A percentile compares a stretch with the other conserved stretches of the same genome.
phyloP scores from a whole-genome alignment of 495 filamentous ascomycete genomes.

The Tuber calosporum region DNA sequence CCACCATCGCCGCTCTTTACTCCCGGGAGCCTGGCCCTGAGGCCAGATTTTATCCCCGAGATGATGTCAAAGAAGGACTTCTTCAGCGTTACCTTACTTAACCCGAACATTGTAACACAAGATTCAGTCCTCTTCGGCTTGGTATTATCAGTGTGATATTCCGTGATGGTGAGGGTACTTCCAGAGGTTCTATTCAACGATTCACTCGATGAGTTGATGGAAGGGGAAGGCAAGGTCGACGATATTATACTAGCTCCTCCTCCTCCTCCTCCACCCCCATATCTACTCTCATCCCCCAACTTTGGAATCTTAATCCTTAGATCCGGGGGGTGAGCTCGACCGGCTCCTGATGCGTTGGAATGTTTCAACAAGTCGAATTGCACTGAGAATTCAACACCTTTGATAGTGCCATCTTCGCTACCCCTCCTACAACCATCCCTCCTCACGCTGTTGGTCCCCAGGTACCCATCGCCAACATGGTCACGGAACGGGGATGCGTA shows the following conservation, averaged over 20 bases:
- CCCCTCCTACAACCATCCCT: background rate
- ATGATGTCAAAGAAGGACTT: slow-evolving; percentile 1
- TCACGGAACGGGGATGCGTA: background rate
- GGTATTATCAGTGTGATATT: background rate
- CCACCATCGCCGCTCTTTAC: too few species aligned
- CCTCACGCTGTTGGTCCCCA: background rate
- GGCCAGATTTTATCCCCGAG: background rate
- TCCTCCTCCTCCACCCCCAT: background rate
- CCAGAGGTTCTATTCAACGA: background rate
- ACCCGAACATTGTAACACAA: background rate
- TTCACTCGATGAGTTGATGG: background rate
- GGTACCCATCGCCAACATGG: background rate
- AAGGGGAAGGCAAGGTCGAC: background rate
- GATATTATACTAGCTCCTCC: slow-evolving; percentile 1
- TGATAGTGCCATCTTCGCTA: background rate
- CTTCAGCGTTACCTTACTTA: background rate
- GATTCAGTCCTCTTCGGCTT: background rate
- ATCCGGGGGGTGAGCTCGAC: background rate
- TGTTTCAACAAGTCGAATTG: background rate
- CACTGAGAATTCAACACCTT: background rate
- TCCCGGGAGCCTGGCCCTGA: background rate
- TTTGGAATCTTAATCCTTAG: background rate
- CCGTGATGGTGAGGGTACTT: background rate
- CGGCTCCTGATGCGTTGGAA: background rate
- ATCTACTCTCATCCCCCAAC: background rate